Conservation (phyloP, 2,329 filamentous ascomycete genomes). For the Aureobasidium sp. region DNA sequence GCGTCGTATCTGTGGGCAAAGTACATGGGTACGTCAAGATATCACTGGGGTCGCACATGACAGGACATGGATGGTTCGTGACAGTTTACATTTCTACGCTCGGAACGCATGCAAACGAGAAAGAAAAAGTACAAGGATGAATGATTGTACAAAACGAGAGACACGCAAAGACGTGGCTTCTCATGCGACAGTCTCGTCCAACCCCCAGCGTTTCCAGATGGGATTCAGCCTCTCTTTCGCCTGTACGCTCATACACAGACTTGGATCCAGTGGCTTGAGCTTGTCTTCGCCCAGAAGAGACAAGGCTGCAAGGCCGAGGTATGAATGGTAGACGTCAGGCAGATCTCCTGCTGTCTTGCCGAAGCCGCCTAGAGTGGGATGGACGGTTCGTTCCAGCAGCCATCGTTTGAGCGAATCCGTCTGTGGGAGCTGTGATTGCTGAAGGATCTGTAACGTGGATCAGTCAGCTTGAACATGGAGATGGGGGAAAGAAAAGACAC, state of each 20-base stretch:
- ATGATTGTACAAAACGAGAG: not conserved
- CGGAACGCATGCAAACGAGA: not conserved
- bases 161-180: not conserved
- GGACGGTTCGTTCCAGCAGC: constrained; percentile 78
- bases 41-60: constrained; percentile 14
- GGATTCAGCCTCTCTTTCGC: constrained; percentile 29
- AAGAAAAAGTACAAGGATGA: not conserved
- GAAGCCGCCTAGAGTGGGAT: constrained; percentile 55
- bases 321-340: constrained; percentile 76
- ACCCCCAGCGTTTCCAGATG: constrained; percentile 25
- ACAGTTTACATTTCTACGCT: not conserved
- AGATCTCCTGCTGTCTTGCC: constrained; percentile 41
- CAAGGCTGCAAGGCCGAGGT: constrained; percentile 75
- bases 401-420: constrained; percentile 50
- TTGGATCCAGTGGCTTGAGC: constrained; percentile 65
- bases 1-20: constrained; percentile 10
- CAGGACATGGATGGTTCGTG: too few species aligned
- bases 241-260: constrained; percentile 65
- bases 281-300: constrained; percentile 57
- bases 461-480: not conserved
- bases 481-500: constrained; percentile 8
- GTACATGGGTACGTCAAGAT: constrained; percentile 11
- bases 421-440: constrained; percentile 20
- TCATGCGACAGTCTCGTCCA: not conserved
- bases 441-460: constrained; percentile 20